Base-by-base conservation (phyloP, 306 rosid species). In the Dryas drummondii region DNA sequence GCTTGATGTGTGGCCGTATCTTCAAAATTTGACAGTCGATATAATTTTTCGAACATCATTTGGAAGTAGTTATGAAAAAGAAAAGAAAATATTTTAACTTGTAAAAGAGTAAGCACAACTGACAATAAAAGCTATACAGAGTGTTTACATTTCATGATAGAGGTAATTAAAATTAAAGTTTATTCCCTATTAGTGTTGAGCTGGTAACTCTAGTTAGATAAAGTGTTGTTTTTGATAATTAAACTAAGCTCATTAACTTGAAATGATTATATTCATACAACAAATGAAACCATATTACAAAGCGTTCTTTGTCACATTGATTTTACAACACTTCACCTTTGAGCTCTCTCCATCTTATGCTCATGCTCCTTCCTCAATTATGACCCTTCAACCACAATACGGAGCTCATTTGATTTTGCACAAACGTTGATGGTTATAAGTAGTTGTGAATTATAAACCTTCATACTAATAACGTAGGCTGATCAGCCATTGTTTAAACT, bases 41-140 rank as follows among this genome's bases (percentile, higher is more conserved):
- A 73, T 54, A 2, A 83, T 86, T 59, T 86, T 86, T 60, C 61
- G 83, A 63, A 79, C 90, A 0, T 86, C 86, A 12, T 87, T 82
- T 45, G 85, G 90, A 50, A 87, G 86, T 37, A 84, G 86, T 47
- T 82, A 68, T 56, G 74, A 79, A 52, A 72, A 84, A 73, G 90
- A 86, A 16, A 70, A 55, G 71, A 53, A 15, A 50, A 70, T 82
- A 49, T 84, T 87, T 46, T 45, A 70, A 51, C 83, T 86, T 15
- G 81, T 37, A 4, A 55, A 9, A 56, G 77, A 84, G 57, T 81
- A 72, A 42, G 59, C 4, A 11, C 1, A n/a, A 14, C 32, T 65
- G 19, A 22, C 32, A 16, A 5, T 16, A 3, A 13, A 44, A 59
- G 0, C 48, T 4, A 0, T 15, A 0, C 70, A 40, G 1, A 9